phyloP scores from a whole-genome alignment of 192 early-diverging fungal genomes.

The Oehlia diaphana region DNA sequence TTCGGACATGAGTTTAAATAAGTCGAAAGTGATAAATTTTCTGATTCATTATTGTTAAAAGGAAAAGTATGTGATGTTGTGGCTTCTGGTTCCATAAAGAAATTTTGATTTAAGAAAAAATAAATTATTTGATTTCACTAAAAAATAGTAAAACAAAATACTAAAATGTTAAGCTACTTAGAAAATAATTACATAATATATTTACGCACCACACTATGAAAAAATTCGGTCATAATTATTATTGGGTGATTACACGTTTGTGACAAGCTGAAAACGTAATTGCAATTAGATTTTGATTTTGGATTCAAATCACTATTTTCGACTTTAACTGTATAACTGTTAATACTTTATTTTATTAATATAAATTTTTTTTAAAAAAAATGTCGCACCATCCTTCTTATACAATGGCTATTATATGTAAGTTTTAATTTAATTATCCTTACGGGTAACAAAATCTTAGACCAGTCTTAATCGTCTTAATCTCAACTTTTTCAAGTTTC shows the following conservation, averaged over 20 bases:
- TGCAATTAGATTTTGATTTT: no score
- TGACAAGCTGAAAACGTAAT: no score
- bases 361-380: background rate
- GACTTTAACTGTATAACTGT: no score
- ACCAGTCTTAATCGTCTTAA: background rate
- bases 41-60: background rate
- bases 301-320: no score
- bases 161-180: no score
- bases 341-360: background rate
- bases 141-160: no score
- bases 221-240: no score
- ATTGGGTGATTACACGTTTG: no score
- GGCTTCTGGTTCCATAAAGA: constrained; percentile 7
- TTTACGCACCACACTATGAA: no score
- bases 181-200: no score
- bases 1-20: constrained; percentile 21
- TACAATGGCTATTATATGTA: constrained; percentile 37
- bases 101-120: background rate
- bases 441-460: background rate
- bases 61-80: background rate
- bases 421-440: background rate
- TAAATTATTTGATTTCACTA: no score
- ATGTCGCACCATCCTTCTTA: constrained; percentile 42
- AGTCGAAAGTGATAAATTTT: constrained; percentile 3
- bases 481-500: no score